phyloP scores from a whole-genome alignment of 192 early-diverging fungal species.

The Coemansia sp. region DNA sequence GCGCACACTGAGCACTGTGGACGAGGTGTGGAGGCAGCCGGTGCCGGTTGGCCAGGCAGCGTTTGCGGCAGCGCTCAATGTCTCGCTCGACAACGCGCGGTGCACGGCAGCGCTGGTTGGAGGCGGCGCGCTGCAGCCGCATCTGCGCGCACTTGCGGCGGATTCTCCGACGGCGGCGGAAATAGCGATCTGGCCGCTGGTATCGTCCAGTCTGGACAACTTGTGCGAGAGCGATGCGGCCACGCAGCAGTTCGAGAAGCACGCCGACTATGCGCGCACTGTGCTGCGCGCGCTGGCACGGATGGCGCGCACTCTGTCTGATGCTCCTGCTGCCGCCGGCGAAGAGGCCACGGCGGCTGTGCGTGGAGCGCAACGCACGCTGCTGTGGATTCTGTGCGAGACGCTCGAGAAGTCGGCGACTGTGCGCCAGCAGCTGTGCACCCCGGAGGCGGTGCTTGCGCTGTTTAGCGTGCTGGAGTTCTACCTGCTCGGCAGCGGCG shows the following conservation, averaged over 20 bases:
- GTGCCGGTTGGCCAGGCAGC: constrained; percentile 40
- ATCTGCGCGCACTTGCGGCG: constrained; percentile 16
- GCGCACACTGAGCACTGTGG: constrained; percentile 6
- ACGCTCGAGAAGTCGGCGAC: constrained; percentile 31
- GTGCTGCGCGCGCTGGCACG: constrained; percentile 21
- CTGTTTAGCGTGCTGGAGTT: constrained; percentile 38
- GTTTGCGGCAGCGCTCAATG: constrained; percentile 46
- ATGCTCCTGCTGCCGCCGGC: neutral
- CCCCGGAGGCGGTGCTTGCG: constrained; percentile 21
- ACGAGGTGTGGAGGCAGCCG: constrained; percentile 30
- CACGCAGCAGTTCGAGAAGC: constrained; percentile 13
- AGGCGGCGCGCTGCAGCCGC: constrained; percentile 19
- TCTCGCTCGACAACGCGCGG: constrained; percentile 20
- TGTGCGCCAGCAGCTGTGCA: constrained; percentile 37
- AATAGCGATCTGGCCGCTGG: constrained; percentile 18
- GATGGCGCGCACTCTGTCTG: constrained; percentile 6
- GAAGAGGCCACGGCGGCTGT: neutral
- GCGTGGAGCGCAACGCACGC: constrained; percentile 36
- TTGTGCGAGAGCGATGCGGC: constrained; percentile 39
- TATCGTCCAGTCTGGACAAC: constrained; percentile 35
- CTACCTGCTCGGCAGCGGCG: constrained; percentile 5
- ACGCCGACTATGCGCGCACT: constrained; percentile 10
- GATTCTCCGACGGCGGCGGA: constrained; percentile 1
- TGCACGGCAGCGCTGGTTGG: constrained; percentile 23
- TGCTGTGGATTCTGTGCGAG: constrained; percentile 47